These are phyloP conservation scores for Elongisporangium undulatum DNA, from an alignment of 352 stramenopile genomes.

Conservation along the genomic window DNA sequence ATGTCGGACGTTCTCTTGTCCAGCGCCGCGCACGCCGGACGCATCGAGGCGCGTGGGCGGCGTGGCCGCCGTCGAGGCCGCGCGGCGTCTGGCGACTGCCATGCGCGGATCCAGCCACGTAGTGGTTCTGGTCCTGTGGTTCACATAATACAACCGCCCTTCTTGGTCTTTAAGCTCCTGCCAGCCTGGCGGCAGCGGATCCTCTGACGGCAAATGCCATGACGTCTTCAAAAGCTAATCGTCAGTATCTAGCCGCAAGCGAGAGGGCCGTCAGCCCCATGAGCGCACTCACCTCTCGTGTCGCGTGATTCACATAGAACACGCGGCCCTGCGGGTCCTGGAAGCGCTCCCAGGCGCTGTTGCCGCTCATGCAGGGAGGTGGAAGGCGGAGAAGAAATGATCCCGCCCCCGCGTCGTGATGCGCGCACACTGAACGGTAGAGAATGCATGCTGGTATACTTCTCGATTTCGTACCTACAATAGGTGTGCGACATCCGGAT, in stretches of 20 bases:
- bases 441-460: background rate
- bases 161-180: constrained; percentile 74
- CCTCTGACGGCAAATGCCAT: constrained; percentile 66
- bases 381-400: too few species aligned
- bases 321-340: constrained; percentile 76
- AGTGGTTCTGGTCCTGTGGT: constrained; percentile 71
- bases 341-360: constrained; percentile 68
- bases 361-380: constrained; percentile 18
- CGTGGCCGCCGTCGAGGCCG: background rate
- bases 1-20: background rate
- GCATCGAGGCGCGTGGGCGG: background rate
- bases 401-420: background rate
- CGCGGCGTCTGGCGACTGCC: constrained; percentile 14
- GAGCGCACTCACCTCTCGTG: constrained; percentile 51
- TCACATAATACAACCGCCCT: constrained; percentile 78
- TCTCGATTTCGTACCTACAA: background rate
- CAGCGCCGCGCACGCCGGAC: background rate
- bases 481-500: background rate
- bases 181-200: constrained; percentile 69
- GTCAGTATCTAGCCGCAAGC: background rate
- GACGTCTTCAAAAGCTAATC: constrained; percentile 42
- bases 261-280: background rate
- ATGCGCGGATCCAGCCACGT: constrained; percentile 82
- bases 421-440: background rate
- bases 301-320: constrained; percentile 85